Base-by-base conservation (phyloP, 169 alveolate genomes). In the Eimeria necatrix region DNA sequence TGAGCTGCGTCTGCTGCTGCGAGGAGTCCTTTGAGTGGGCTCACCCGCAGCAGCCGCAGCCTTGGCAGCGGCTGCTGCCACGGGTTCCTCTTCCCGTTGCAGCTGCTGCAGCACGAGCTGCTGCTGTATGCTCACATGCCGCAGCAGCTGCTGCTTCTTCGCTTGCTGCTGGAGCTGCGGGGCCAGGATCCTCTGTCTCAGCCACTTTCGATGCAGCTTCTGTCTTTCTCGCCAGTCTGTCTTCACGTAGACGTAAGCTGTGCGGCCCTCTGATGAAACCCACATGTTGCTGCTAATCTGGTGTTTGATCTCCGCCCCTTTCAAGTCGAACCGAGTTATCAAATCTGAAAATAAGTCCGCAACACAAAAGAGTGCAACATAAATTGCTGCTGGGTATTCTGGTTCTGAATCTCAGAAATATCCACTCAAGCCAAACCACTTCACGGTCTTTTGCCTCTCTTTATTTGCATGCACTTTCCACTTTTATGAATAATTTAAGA, bases 211-310 rank as follows among this genome's bases (percentile, higher is more conserved):
- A 53, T 92, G 95, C n/a, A 56, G 56, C 68, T 56, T 70, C 56
- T 92, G 88, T 46, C 95, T 41, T 16, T 48, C 93, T n/a, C 95
- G 76, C 98, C 98, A 97, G 96, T 96, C 88, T 49, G 93, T 86
- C 88, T 97, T 97, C 18, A 97, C 97, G 95, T 97, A 97, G 4
- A 97, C 93, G 96, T 97, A 97, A 80, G 98, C 96, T 74, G 96
- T 97, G 4, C 98, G 96, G 32, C 97, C 97, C 85, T 97, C 98
- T 46, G 97, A 97, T 53, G 98, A 96, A 41, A 96, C 97, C 96
- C 94, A 94, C 98, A 97, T 97, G 93, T 93, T 97, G 95, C 97
- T 96, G 80, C 98, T 96, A n/a, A 97, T 85, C 49, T 96, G 96
- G 20, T 97, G 96, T 18, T 94, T 96, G 41, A 97, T 60, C 78